A percentile compares a stretch with the other conserved stretches of the same genome.
These are phyloP conservation scores for Asterophora lycoperdoides DNA, from an alignment of 768 basidiomycete genomes.

Conservation along the genomic window DNA sequence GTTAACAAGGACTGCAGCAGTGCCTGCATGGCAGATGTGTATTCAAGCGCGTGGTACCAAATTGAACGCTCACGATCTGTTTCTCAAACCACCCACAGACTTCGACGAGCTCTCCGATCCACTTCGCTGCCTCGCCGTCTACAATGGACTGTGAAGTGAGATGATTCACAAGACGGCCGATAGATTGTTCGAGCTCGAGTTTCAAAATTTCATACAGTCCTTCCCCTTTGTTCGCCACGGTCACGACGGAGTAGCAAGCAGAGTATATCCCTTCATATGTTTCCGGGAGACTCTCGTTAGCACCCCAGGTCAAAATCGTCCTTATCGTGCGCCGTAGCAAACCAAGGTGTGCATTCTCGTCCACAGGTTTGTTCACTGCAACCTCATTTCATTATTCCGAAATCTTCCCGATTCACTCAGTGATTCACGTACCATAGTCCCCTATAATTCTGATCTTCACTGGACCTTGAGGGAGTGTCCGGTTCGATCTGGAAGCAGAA, in stretches of 20 bases:
- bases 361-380: slow-evolving; percentile 13
- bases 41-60: background rate
- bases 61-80: slow-evolving; percentile 48
- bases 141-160: slow-evolving; percentile 25
- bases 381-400: background rate
- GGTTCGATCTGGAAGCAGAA: slow-evolving; percentile 54
- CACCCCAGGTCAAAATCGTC: slow-evolving; percentile 35
- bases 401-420: background rate
- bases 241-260: slow-evolving; percentile 54
- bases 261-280: slow-evolving; percentile 55
- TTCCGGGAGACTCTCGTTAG: slow-evolving; percentile 32
- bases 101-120: slow-evolving; percentile 55
- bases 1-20: slow-evolving; percentile 62
- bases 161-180: slow-evolving; percentile 33
- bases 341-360: slow-evolving; percentile 27
- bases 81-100: slow-evolving; percentile 61
- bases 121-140: slow-evolving; percentile 38
- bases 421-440: slow-evolving; percentile 30
- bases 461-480: slow-evolving; percentile 31
- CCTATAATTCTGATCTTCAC: slow-evolving; percentile 46
- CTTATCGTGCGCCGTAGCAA: slow-evolving; percentile 35
- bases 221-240: slow-evolving; percentile 49
- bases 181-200: slow-evolving; percentile 57
- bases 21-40: slow-evolving; percentile 30
- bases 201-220: slow-evolving; percentile 54